Conservation (phyloP, 305 asterid species). For the Plantago rigida region DNA sequence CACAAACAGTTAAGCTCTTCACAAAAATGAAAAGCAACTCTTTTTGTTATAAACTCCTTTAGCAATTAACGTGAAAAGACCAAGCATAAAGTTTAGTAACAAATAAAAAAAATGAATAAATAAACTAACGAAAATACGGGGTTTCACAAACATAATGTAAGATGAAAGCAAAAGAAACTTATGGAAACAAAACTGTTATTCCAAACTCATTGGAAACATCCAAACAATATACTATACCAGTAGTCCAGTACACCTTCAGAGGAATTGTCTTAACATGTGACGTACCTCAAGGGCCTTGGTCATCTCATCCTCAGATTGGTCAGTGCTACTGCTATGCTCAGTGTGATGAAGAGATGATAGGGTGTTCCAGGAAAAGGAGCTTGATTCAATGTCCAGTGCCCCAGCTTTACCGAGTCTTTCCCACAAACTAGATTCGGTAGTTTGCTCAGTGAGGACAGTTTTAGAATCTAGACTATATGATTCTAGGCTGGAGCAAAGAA, state of each 20-base stretch:
- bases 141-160: no score
- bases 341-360: constrained; percentile 90
- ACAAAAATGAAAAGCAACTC: no score
- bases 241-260: no score
- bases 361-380: constrained; percentile 70
- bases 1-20: no score
- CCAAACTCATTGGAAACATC: constrained; percentile 15
- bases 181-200: neutral
- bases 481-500: constrained; percentile 50
- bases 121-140: no score
- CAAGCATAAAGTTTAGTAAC: no score
- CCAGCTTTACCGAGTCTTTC: constrained; percentile 88
- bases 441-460: constrained; percentile 48
- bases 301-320: constrained; percentile 89
- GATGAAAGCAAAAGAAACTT: neutral
- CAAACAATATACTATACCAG: neutral
- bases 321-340: constrained; percentile 73
- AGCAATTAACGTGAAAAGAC: no score
- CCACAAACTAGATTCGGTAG: constrained; percentile 72
- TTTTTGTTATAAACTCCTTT: no score
- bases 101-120: no score
- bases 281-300: constrained; percentile 81
- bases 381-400: constrained; percentile 73
- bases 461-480: constrained; percentile 40
- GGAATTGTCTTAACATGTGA: constrained; percentile 7